Percentiles rank a stretch among this genome's conserved stretches.
These are phyloP conservation scores for Coniferiporia weirii DNA, from an alignment of 1,284 basidiomycete species.

Conservation along the genomic window DNA sequence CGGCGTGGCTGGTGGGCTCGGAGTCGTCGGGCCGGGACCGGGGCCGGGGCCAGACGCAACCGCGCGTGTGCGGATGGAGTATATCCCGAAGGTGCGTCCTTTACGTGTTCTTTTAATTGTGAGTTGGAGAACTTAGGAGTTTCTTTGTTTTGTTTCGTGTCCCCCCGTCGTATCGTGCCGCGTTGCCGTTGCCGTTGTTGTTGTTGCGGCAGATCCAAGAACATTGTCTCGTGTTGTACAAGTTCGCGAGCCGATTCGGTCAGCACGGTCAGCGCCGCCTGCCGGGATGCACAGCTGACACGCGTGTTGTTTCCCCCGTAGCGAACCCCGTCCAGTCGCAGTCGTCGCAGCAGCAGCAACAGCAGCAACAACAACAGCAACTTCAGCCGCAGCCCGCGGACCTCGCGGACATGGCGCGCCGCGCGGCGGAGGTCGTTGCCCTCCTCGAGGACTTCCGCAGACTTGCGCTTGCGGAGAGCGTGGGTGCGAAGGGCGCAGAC, in stretches of 20 bases:
- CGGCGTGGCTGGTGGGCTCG: too few relatives aligned
- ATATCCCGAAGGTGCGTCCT: slow-evolving; percentile 22
- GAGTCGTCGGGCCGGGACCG: too few relatives aligned
- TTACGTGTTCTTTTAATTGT: slow-evolving; percentile 6
- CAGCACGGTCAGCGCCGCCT: slow-evolving; percentile 21
- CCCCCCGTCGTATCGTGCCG: too few relatives aligned
- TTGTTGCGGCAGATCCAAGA: slow-evolving; percentile 55
- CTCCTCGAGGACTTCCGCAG: slow-evolving; percentile 59
- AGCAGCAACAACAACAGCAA: slow-evolving; percentile 36
- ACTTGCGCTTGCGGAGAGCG: slow-evolving; percentile 29
- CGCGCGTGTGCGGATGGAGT: slow-evolving; percentile 8
- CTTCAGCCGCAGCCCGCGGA: slow-evolving; percentile 48
- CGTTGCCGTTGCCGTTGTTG: too few relatives aligned
- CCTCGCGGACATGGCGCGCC: slow-evolving; percentile 59
- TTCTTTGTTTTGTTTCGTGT: too few relatives aligned
- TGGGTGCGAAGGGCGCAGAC: slow-evolving; percentile 22
- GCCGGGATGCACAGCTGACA: too few relatives aligned
- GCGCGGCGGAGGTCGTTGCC: slow-evolving; percentile 56
- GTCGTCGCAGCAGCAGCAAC: slow-evolving; percentile 39
- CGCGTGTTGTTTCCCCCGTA: slow-evolving; percentile 11
- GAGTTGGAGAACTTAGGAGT: too few relatives aligned
- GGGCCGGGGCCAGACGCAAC: too few relatives aligned
- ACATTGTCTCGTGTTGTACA: slow-evolving; percentile 53
- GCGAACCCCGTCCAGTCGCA: slow-evolving; percentile 24
- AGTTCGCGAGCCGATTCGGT: slow-evolving; percentile 66